Conservation (phyloP, 306 rosid genomes). For the Gastrolobium bilobum region DNA sequence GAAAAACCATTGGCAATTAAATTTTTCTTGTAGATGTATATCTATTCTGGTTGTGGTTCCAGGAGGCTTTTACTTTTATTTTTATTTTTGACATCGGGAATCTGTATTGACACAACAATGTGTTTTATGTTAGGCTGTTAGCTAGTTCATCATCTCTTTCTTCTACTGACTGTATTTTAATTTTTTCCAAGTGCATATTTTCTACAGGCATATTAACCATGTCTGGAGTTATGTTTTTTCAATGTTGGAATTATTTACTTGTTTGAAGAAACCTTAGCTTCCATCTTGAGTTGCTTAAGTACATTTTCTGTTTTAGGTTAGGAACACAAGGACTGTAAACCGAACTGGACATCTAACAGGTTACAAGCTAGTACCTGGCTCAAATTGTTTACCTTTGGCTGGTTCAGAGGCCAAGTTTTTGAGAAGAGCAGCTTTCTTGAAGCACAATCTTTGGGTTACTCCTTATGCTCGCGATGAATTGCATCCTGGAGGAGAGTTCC, state of each 20-base stretch:
- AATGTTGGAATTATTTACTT: slow-evolving; percentile 14
- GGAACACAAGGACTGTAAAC: slow-evolving; percentile 85
- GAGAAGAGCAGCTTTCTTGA: slow-evolving; percentile 84
- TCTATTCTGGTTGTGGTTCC: background rate
- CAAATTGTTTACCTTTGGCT: slow-evolving; percentile 85
- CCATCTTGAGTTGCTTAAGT: slow-evolving; percentile 12
- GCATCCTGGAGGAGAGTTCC: slow-evolving; percentile 91
- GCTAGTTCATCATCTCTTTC: background rate
- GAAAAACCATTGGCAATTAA: background rate
- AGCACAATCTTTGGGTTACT: slow-evolving; percentile 91
- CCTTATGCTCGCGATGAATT: slow-evolving; percentile 66
- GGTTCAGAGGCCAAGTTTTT: slow-evolving; percentile 86
- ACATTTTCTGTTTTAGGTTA: slow-evolving; percentile 58
- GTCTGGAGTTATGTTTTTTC: background rate
- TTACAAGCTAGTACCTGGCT: slow-evolving; percentile 82
- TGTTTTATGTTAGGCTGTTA: background rate
- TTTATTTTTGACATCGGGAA: slow-evolving; percentile 2
- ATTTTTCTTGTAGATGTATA: background rate
- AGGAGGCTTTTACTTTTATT: background rate
- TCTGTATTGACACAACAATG: background rate
- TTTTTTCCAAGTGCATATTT: slow-evolving; percentile 4
- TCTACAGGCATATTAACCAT: slow-evolving; percentile 12
- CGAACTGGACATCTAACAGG: slow-evolving; percentile 85
- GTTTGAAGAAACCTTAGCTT: slow-evolving; percentile 42
- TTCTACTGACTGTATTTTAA: slow-evolving; percentile 26